A percentile compares a stretch with the other conserved stretches of the same genome.
Conservation (phyloP, 495 filamentous ascomycete genomes). For the Hypoxylon fuscum region DNA sequence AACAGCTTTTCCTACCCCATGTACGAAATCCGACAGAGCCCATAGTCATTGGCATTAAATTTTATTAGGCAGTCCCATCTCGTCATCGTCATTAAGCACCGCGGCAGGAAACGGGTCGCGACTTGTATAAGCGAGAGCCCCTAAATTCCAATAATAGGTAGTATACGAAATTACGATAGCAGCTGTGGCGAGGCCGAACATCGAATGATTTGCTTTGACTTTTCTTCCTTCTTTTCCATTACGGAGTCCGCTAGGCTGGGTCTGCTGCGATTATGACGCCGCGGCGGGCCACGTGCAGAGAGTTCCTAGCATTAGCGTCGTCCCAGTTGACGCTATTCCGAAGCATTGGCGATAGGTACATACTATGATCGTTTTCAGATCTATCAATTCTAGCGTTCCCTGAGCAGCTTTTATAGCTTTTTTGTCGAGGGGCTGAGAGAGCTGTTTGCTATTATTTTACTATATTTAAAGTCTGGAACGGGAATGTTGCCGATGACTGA, state of each 20-base stretch:
- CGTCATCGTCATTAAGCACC: neutral
- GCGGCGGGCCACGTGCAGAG: slow-evolving; percentile 23
- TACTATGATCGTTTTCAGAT: slow-evolving; percentile 26
- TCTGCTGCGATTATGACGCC: slow-evolving; percentile 12
- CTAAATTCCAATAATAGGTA: too few relatives aligned
- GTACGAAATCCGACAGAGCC: neutral
- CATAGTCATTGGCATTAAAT: neutral
- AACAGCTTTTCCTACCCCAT: too few relatives aligned
- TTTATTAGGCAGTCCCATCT: neutral
- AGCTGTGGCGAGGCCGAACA: slow-evolving; percentile 3
- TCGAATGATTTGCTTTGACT: slow-evolving; percentile 27
- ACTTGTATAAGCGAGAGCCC: neutral
- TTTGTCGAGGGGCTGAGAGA: slow-evolving; percentile 10
- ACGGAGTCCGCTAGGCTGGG: slow-evolving; percentile 2
- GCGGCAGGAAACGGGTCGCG: neutral
- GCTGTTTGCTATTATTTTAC: neutral
- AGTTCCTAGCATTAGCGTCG: slow-evolving; percentile 28
- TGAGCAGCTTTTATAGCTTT: slow-evolving; percentile 12
- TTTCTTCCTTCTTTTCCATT: slow-evolving; percentile 1
- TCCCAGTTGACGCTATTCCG: slow-evolving; percentile 24
- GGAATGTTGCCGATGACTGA: slow-evolving; percentile 7
- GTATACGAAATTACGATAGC: slow-evolving; percentile 13
- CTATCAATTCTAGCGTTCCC: slow-evolving; percentile 31
- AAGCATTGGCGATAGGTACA: slow-evolving; percentile 12
- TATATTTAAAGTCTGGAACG: slow-evolving; percentile 3